Conservation (phyloP, 169 alveolate species). For the Eimeria praecox region DNA sequence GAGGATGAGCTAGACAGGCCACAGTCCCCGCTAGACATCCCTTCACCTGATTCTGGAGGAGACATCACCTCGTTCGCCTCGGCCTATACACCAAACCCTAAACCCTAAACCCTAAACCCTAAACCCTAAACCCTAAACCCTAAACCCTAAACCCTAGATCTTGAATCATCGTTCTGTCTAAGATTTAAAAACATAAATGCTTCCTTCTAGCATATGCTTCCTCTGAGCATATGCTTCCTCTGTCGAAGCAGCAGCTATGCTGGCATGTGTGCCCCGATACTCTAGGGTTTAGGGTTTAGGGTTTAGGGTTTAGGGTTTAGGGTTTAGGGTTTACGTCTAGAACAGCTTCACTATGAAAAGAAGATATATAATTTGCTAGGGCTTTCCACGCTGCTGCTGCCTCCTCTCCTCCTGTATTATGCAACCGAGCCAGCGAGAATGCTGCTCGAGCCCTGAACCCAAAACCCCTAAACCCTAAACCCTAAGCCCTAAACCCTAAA, state of each 20-base stretch:
- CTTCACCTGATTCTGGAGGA: conserved; percentile 34
- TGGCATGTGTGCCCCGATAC: neutral
- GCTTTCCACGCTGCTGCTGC: conserved; percentile 19
- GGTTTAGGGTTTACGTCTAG: conserved; percentile 39
- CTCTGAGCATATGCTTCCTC: neutral
- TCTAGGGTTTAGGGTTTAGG: neutral
- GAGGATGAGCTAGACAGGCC: neutral
- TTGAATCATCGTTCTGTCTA: neutral
- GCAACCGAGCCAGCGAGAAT: conserved; percentile 54
- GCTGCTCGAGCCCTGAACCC: conserved; percentile 66
- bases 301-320: conserved; percentile 32
- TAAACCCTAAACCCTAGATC: conserved; percentile 1
- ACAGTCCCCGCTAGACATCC: neutral
- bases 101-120: conserved; percentile 10
- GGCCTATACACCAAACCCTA: conserved; percentile 34
- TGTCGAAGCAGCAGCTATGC: neutral
- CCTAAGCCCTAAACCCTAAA: neutral
- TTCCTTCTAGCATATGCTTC: neutral
- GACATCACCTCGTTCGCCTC: conserved; percentile 44
- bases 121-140: neutral
- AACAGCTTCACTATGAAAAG: conserved; percentile 67
- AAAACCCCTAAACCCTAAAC: neutral
- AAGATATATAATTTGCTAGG: conserved; percentile 30
- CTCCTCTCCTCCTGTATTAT: conserved; percentile 38
- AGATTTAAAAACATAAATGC: neutral